Percentiles rank a stretch among this genome's conserved stretches.
These are phyloP conservation scores for Aspergillus texensis DNA, from an alignment of 2,329 filamentous ascomycete genomes.

Conservation along the genomic window DNA sequence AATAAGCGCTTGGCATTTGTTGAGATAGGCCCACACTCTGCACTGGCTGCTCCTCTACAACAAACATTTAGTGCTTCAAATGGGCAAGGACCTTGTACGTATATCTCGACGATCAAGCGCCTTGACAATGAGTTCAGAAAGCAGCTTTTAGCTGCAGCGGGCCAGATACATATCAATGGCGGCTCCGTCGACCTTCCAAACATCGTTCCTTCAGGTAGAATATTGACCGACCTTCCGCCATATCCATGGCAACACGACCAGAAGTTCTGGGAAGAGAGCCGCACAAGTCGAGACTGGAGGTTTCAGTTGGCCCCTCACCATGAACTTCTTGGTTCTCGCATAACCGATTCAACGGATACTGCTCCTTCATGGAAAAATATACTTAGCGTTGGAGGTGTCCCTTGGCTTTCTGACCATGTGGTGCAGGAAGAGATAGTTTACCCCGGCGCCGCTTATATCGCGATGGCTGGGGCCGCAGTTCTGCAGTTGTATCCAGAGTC, in stretches of 20 bases:
- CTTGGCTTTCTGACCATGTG: constrained; percentile 52
- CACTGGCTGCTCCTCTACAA: no score
- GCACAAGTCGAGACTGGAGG: not conserved
- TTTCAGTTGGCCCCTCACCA: constrained; percentile 9
- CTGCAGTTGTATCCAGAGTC: not conserved
- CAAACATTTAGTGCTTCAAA: no score
- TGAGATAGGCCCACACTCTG: not conserved
- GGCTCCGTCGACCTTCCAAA: no score
- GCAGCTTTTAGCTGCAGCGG: no score
- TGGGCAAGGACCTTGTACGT: no score
- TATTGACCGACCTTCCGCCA: not conserved
- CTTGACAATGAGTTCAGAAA: no score
- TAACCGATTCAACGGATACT: constrained; percentile 15
- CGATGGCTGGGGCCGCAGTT: constrained; percentile 19
- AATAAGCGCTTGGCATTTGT: not conserved
- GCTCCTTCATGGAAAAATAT: constrained; percentile 47
- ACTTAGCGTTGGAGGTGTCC: constrained; percentile 32
- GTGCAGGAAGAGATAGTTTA: constrained; percentile 15
- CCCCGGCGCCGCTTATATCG: constrained; percentile 20
- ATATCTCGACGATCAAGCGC: no score
- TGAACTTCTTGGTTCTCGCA: constrained; percentile 20
- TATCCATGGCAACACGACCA: constrained; percentile 14
- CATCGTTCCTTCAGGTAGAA: not conserved
- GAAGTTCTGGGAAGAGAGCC: constrained; percentile 7
- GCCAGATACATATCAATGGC: no score